A percentile compares a stretch with the other conserved stretches of the same genome.
These are phyloP conservation scores for Chloromonas sp. DNA, from an alignment of 163 green algal genomes.

Conservation along the genomic window DNA sequence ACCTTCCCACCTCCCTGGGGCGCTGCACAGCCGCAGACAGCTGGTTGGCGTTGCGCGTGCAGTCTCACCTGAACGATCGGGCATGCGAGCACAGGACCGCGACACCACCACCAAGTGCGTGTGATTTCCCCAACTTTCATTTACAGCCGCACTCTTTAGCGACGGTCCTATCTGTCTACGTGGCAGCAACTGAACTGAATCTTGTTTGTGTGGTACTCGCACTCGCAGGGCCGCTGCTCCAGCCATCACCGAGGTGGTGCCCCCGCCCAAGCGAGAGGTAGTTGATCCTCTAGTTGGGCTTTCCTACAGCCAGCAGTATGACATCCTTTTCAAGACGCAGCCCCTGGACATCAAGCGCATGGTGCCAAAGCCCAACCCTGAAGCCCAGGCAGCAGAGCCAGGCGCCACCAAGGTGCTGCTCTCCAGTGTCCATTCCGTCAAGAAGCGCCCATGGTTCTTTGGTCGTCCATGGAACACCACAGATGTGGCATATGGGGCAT, in stretches of 20 bases:
- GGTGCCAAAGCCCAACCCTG: slow-evolving; percentile 68
- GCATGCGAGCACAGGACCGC: too few relatives aligned
- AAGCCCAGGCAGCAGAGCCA: slow-evolving; percentile 49
- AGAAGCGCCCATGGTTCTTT: slow-evolving; percentile 14
- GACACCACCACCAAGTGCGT: too few relatives aligned
- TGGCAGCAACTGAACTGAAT: too few relatives aligned
- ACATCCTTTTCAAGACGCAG: slow-evolving; percentile 56
- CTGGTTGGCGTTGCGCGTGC: neutral
- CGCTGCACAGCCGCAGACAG: too few relatives aligned
- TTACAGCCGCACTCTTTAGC: too few relatives aligned
- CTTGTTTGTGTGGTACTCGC: neutral
- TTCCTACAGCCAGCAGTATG: slow-evolving; percentile 84
- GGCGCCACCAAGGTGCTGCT: slow-evolving; percentile 53
- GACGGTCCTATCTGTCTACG: too few relatives aligned
- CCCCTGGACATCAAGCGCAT: slow-evolving; percentile 46
- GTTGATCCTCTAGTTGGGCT: slow-evolving; percentile 9
- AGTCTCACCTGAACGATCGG: neutral
- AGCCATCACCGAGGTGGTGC: neutral
- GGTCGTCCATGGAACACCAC: slow-evolving; percentile 65
- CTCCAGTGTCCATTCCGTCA: slow-evolving; percentile 40
- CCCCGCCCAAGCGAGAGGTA: neutral
- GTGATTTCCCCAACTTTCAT: too few relatives aligned
- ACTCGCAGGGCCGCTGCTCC: neutral
- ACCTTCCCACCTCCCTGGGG: too few relatives aligned
- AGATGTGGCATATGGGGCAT: slow-evolving; percentile 76